Percentiles rank a stretch among this genome's conserved stretches.
Conservation (phyloP, 2,329 filamentous ascomycete species). For the Aureobasidium namibiae region DNA sequence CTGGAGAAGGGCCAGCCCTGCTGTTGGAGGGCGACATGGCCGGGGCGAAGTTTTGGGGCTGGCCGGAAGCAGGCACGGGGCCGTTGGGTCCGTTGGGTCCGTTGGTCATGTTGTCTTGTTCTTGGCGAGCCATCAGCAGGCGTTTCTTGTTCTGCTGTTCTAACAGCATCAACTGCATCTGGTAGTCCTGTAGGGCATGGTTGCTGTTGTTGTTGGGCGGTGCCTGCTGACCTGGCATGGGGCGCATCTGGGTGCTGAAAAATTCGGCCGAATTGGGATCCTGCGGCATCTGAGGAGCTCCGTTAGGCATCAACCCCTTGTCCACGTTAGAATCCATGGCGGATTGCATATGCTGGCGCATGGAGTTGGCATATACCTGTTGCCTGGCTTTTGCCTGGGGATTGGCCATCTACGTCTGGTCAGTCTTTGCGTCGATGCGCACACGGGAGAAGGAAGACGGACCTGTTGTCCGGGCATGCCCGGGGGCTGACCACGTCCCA, state of each 20-base stretch:
- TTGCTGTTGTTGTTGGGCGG: conserved; percentile 52
- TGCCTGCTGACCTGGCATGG: conserved; percentile 16
- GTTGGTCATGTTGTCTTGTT: conserved; percentile 60
- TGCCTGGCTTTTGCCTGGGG: conserved; percentile 9
- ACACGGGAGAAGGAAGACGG: background rate
- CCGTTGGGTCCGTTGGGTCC: conserved; percentile 42
- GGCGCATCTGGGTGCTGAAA: conserved; percentile 44
- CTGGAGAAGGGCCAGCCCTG: conserved; percentile 66
- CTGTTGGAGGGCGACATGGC: conserved; percentile 62
- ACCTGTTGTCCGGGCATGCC: conserved; percentile 64
- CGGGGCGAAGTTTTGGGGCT: conserved; percentile 33
- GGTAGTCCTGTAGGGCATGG: conserved; percentile 76
- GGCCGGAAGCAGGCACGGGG: conserved; percentile 42
- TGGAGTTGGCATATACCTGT: conserved; percentile 62
- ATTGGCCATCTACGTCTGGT: conserved; percentile 11
- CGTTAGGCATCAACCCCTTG: conserved; percentile 54
- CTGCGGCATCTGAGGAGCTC: conserved; percentile 60
- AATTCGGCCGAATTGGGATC: conserved; percentile 53
- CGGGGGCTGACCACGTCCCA: conserved; percentile 58
- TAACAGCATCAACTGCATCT: conserved; percentile 81
- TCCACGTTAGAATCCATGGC: conserved; percentile 64
- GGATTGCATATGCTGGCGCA: conserved; percentile 76
- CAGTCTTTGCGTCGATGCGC: background rate
- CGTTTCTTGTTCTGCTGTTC: conserved; percentile 85
- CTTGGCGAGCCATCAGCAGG: conserved; percentile 71